These are phyloP conservation scores for Pleodorina starrii DNA, from an alignment of 139 green algal genomes.

Conservation along the genomic window DNA sequence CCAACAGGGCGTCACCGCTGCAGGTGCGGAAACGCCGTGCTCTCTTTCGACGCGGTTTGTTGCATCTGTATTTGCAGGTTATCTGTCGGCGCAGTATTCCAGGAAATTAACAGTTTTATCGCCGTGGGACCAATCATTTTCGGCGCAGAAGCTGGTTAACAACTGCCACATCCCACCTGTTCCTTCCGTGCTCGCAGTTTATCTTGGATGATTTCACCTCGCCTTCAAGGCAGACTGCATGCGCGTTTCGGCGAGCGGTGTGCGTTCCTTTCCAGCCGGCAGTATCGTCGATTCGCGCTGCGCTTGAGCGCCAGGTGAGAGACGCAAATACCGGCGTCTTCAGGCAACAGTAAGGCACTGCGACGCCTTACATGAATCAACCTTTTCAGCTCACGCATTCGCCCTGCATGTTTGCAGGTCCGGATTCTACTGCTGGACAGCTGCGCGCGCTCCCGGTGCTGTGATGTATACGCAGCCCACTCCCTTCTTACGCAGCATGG, in stretches of 20 bases:
- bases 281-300: not conserved
- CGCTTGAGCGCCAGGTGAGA: conserved; percentile 7
- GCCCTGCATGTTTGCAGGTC: conserved; percentile 1
- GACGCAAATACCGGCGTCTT: not conserved
- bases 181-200: conserved; percentile 19
- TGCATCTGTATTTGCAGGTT: too few species aligned
- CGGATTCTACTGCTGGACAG: not conserved
- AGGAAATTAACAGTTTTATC: too few species aligned
- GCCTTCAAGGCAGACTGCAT: not conserved
- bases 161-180: too few species aligned
- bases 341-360: too few species aligned
- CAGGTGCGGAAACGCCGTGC: not conserved
- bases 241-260: not conserved
- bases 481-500: not conserved
- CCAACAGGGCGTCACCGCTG: not conserved
- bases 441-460: not conserved
- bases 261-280: conserved; percentile 8
- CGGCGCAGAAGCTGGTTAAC: too few species aligned
- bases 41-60: too few species aligned
- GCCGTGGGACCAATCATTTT: too few species aligned
- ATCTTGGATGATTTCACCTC: not conserved
- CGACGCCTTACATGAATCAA: too few species aligned
- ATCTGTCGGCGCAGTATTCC: too few species aligned
- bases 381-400: too few species aligned
- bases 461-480: not conserved